A percentile compares a stretch with the other conserved stretches of the same genome.
Evolutionary conservation across 2,329 filamentous ascomycete species (phyloP).

Genomic region (Penicillium sp.): DNA sequence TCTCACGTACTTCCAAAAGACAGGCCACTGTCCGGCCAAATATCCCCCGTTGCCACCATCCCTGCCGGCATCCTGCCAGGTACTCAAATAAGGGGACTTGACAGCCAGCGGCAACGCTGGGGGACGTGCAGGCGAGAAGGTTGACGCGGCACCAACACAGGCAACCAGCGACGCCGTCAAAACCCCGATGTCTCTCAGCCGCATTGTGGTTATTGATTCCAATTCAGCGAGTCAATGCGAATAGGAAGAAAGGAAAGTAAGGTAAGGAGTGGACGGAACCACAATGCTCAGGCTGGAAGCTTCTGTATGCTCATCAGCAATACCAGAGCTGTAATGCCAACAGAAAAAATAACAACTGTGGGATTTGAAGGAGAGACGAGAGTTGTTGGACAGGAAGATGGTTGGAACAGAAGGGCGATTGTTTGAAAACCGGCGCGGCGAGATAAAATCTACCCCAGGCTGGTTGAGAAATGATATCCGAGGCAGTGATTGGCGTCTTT

Average conservation of each 20-base stretch:
- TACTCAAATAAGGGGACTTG: conserved; percentile 66
- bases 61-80: conserved; percentile 59
- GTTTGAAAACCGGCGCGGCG: not conserved
- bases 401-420: not conserved
- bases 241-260: not conserved
- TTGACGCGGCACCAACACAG: conserved; percentile 39
- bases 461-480: conserved; percentile 3
- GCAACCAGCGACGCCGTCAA: conserved; percentile 21
- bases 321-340: conserved; percentile 4
- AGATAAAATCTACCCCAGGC: not conserved
- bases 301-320: conserved; percentile 12
- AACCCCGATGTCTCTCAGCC: conserved; percentile 21
- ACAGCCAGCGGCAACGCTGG: conserved; percentile 68
- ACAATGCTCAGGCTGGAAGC: conserved; percentile 16
- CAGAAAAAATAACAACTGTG: conserved; percentile 1
- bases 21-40: conserved; percentile 63
- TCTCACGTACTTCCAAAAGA: conserved; percentile 56
- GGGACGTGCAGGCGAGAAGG: conserved; percentile 58
- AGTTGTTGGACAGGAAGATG: conserved; percentile 5
- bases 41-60: conserved; percentile 60
- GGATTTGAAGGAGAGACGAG: conserved; percentile 7
- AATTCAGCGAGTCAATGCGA: conserved; percentile 1
- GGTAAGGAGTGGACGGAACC: conserved; percentile 13
- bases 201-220: conserved; percentile 19
- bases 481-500: conserved; percentile 19